phyloP scores from a whole-genome alignment of 2,329 filamentous ascomycete species.

The Exophiala viscosa region DNA sequence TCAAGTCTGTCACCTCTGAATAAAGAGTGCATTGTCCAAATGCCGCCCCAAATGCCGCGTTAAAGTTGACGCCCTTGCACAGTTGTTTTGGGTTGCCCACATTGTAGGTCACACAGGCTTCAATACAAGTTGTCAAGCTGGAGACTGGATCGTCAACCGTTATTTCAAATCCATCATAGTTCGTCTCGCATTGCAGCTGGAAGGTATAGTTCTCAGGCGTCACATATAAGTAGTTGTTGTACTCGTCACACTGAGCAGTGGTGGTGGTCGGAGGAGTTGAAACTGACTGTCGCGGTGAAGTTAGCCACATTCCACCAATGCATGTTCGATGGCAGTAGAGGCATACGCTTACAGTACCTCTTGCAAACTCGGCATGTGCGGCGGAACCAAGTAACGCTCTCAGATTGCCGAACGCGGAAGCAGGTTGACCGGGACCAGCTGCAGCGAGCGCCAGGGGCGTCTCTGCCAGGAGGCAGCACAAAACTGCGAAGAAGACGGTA shows the following conservation, averaged over 20 bases:
- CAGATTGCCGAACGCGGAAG: background rate
- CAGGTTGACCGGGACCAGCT: background rate
- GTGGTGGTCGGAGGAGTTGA: conserved; percentile 10
- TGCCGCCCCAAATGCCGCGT: conserved; percentile 8
- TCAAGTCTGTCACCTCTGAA: conserved; percentile 10
- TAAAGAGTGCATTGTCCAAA: conserved; percentile 16
- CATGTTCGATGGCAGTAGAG: background rate
- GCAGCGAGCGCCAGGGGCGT: background rate
- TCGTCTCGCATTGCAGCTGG: conserved; percentile 21
- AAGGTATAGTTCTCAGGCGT: conserved; percentile 20
- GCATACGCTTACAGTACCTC: background rate
- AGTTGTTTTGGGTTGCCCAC: conserved; percentile 6
- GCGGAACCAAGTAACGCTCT: conserved; percentile 2
- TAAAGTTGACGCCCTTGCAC: conserved; percentile 19
- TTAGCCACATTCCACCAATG: background rate
- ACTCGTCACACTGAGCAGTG: conserved; percentile 14
- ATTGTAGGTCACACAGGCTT: conserved; percentile 16
- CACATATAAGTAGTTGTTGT: conserved; percentile 22
- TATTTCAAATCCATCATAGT: conserved; percentile 15
- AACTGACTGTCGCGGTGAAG: conserved; percentile 1
- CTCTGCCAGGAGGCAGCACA: conserved; percentile 2
- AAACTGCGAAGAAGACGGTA: background rate
- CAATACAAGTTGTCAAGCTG: conserved; percentile 17
- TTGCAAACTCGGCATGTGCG: background rate
- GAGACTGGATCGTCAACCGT: conserved; percentile 3